Conservation (phyloP, 495 filamentous ascomycete genomes). For the Thermochaetoides thermophila region DNA sequence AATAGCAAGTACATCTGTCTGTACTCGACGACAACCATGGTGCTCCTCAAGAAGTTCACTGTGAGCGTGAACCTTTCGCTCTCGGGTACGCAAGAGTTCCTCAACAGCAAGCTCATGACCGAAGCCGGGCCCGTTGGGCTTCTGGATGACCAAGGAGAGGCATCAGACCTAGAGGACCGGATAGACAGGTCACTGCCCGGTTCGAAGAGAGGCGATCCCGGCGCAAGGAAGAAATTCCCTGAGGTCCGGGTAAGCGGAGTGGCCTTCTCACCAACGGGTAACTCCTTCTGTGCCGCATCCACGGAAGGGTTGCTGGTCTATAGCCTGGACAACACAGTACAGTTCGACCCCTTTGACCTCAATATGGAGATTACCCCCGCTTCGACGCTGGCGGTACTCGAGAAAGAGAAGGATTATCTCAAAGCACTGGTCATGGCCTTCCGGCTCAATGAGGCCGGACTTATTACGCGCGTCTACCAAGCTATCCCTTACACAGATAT, state of each 20-base stretch:
- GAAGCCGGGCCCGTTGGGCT: constrained; percentile 76
- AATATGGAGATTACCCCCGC: constrained; percentile 83
- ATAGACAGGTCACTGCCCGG: constrained; percentile 78
- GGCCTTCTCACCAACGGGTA: constrained; percentile 75
- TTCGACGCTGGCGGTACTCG: constrained; percentile 59
- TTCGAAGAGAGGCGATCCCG: constrained; percentile 67
- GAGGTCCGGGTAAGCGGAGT: constrained; percentile 79
- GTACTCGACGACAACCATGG: constrained; percentile 78
- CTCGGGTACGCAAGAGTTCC: constrained; percentile 89
- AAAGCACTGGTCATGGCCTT: constrained; percentile 95
- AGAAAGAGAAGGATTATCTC: constrained; percentile 61
- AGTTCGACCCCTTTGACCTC: constrained; percentile 92
- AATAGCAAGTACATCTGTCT: constrained; percentile 97
- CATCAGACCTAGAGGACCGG: constrained; percentile 75
- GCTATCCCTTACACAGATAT: constrained; percentile 64
- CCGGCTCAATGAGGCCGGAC: constrained; percentile 65
- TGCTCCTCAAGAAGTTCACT: constrained; percentile 85
- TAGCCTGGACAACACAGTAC: constrained; percentile 61
- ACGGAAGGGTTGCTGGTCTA: constrained; percentile 92
- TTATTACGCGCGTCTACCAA: constrained; percentile 76
- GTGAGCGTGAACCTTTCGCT: constrained; percentile 87
- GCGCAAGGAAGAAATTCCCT: constrained; percentile 54
- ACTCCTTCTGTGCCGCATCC: constrained; percentile 83
- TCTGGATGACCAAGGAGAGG: constrained; percentile 75
- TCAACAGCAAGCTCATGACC: constrained; percentile 81